Evolutionary conservation across 768 basidiomycete genomes (phyloP).

Genomic region (Lactarius evosmus): DNA sequence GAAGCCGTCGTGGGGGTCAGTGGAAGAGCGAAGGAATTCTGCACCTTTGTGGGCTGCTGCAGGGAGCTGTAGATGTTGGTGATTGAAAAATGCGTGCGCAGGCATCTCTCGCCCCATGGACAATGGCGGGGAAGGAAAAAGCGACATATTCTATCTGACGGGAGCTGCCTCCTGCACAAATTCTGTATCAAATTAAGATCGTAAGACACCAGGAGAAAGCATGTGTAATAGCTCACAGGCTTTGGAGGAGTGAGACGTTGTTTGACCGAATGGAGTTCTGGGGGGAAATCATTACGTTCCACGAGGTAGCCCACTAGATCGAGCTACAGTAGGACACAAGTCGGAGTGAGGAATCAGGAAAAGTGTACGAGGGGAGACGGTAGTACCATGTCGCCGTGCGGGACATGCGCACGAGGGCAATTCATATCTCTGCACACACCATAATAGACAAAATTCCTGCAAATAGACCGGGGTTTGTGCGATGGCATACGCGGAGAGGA

Average conservation of each 20-base stretch:
- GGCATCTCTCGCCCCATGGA: neutral
- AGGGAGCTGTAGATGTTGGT: neutral
- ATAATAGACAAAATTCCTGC: conserved; percentile 12
- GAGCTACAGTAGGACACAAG: conserved; percentile 3
- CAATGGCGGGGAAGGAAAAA: neutral
- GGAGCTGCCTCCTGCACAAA: neutral
- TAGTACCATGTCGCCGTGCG: conserved; percentile 8
- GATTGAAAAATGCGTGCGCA: neutral
- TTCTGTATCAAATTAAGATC: neutral
- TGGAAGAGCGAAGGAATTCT: neutral
- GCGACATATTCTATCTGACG: conserved; percentile 8
- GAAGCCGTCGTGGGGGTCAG: neutral
- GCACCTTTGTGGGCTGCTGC: neutral
- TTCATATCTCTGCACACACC: neutral
- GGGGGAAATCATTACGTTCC: conserved; percentile 1
- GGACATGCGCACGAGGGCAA: conserved; percentile 15
- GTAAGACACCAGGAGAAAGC: neutral
- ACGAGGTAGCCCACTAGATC: conserved; percentile 1
- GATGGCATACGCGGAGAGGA: neutral
- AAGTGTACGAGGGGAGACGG: neutral
- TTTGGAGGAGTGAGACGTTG: neutral
- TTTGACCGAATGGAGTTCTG: neutral
- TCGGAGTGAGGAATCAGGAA: neutral
- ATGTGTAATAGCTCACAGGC: neutral
- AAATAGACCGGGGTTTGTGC: conserved; percentile 4